A percentile compares a stretch with the other conserved stretches of the same genome.
These are phyloP conservation scores for Elongisporangium prolatum DNA, from an alignment of 352 stramenopile species.

Conservation along the genomic window DNA sequence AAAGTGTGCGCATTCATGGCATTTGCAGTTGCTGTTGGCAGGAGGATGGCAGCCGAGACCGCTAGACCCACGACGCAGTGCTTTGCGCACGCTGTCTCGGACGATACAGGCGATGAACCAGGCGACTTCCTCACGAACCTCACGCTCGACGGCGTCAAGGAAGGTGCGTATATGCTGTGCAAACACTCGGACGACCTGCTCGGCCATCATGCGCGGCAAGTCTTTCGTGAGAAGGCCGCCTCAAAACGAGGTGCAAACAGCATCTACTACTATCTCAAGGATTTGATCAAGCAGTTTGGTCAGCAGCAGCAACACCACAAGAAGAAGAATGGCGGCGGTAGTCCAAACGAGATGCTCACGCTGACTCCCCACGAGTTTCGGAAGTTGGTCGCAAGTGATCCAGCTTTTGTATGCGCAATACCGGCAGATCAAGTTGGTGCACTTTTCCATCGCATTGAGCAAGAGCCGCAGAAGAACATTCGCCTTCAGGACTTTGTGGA, in stretches of 20 bases:
- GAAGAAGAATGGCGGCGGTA: slow-evolving; percentile 27
- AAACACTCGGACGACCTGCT: slow-evolving; percentile 82
- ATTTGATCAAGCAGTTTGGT: slow-evolving; percentile 71
- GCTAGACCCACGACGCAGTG: slow-evolving; percentile 1
- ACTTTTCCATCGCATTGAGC: slow-evolving; percentile 69
- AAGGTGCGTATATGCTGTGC: slow-evolving; percentile 80
- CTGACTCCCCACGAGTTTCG: slow-evolving; percentile 71
- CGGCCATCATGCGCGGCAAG: slow-evolving; percentile 70
- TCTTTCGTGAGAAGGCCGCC: slow-evolving; percentile 80
- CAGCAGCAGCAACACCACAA: slow-evolving; percentile 35
- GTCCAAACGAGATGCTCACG: slow-evolving; percentile 33
- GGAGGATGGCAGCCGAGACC: slow-evolving; percentile 2
- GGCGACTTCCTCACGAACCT: slow-evolving; percentile 56
- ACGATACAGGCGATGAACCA: slow-evolving; percentile 27
- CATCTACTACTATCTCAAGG: slow-evolving; percentile 85
- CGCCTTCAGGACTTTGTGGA: slow-evolving; percentile 73
- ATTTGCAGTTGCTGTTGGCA: slow-evolving; percentile 5
- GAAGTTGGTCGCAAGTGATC: slow-evolving; percentile 73
- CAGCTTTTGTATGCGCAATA: slow-evolving; percentile 66
- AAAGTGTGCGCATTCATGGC: slow-evolving; percentile 5
- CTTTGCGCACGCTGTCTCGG: slow-evolving; percentile 1
- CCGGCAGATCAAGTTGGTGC: slow-evolving; percentile 66
- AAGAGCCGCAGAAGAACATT: slow-evolving; percentile 45
- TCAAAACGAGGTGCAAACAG: slow-evolving; percentile 79
- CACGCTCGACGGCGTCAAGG: slow-evolving; percentile 73